Base-by-base conservation (phyloP, 2,329 filamentous ascomycete species). In the Fusarium concolor region DNA sequence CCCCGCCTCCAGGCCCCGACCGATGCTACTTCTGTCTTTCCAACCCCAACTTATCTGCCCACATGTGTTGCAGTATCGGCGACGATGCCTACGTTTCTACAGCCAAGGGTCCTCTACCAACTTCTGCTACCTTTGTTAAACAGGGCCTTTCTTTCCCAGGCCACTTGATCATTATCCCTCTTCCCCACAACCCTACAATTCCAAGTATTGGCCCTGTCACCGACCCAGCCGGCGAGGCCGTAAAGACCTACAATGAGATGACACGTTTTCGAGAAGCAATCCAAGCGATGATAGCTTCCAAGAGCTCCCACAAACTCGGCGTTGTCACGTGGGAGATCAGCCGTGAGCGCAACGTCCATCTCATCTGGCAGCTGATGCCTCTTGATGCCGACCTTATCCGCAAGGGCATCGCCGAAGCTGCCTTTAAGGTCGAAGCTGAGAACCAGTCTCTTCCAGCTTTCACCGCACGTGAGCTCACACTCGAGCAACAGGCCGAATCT, bases 21-120 rank as follows among this genome's bases (percentile, higher is more conserved):
- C 87, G 91, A 74, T 99, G 96, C 81, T 99, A 96, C 83, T 98
- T 99, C 82, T 99, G 96, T 76, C 85, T 99, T 12, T 94, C 93
- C 8, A 97, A 97, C 77, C 89, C 92, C 8, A 91, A 91, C 63
- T 83, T 96, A 43, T 91, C 92, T 52, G 91, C 90, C 2, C 95
- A 99, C 79, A 91, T 99, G 79, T 91, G 97, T 73, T 91, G 92
- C 68, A 94, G 92, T 26, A 95, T 99, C 67, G 96, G 92, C 53
- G 90, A 94, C 18, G 92, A 97, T 62, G 86, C 89, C 54, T 98
- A 98, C 78, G 81, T 98, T 55, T 97, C 96, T 28, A 96, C 92
- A 24, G 93, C 96, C 61, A 97, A 97, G 78, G 96, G 96, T 0
- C 94, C 96, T 7, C 84, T 99, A 1, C 90, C 92, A 3, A 91